Evolutionary conservation across 805 yeast genomes (phyloP).

Genomic region (Myxozyma kluyveri): DNA sequence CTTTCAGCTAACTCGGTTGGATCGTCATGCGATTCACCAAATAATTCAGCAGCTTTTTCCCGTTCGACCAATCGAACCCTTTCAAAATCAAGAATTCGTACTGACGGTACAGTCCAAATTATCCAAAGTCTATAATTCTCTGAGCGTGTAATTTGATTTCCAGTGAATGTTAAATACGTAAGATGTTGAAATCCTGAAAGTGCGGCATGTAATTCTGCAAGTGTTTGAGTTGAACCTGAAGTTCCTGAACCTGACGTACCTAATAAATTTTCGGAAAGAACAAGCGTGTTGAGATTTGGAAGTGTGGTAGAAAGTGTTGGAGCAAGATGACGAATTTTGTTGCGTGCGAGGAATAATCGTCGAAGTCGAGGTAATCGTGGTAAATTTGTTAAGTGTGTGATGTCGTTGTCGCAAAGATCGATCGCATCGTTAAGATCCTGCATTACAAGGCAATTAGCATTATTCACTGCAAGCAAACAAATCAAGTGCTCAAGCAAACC

Average conservation of each 20-base stretch:
- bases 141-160: constrained; percentile 35
- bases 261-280: constrained; percentile 49
- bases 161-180: constrained; percentile 50
- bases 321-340: constrained; percentile 51
- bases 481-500: constrained; percentile 10
- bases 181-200: constrained; percentile 46
- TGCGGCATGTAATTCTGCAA: constrained; percentile 43
- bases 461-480: background rate
- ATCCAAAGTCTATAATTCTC: constrained; percentile 57
- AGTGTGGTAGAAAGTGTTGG: constrained; percentile 39
- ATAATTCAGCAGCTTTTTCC: constrained; percentile 44
- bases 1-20: constrained; percentile 41
- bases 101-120: constrained; percentile 60
- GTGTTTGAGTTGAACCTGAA: constrained; percentile 41
- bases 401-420: constrained; percentile 73
- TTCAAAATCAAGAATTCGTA: constrained; percentile 65
- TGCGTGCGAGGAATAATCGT: constrained; percentile 61
- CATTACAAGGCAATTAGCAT: background rate
- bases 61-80: constrained; percentile 60
- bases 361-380: constrained; percentile 47
- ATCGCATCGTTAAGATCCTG: constrained; percentile 51
- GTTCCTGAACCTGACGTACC: background rate
- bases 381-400: constrained; percentile 53
- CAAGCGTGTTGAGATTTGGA: constrained; percentile 52
- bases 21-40: constrained; percentile 38